Evolutionary conservation across 768 basidiomycete species (phyloP), one percentile per base, ranked within the genome.

Genomic region (Cubamyces lactineus): DNA sequence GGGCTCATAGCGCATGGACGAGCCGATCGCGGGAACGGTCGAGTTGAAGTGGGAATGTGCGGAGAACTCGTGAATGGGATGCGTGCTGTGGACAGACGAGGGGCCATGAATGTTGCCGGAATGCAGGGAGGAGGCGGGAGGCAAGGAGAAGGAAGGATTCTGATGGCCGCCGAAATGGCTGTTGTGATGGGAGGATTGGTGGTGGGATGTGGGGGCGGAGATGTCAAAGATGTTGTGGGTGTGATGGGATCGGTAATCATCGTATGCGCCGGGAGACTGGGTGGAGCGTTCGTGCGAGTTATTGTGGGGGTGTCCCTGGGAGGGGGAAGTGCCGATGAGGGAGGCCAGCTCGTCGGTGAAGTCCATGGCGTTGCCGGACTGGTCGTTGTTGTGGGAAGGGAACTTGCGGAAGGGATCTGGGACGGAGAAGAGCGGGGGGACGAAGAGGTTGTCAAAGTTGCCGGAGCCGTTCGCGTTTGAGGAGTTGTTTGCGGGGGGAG

Each of bases 341-440:
- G 74, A 79, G 1, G 84, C 87, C 38, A 91, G 82, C 64, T 91
- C 91, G 73, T 91, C 88, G 42, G 78, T 75, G 66, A 90, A 84
- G 73, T 91, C 87, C 72, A 83, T 80, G 62, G 53, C 59, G 61
- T 57, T 48, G n/a, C 60, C 60, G 64, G 65, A 62, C 52, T 63
- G 57, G n/a, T 63, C 51, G 63, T 46, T 64, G 61, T 63, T 63
- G 51, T 70, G 66, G 5, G 75, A 60, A 57, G 78, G 76, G 70
- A 85, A 82, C 71, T 84, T 84, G 68, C 84, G 80, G 70, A 85
- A 84, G 0, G 83, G 62, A 45, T 86, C 85, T 0, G 81, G 80
- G 34, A 87, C 71, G 66, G 84, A 80, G 56, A 78, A 69, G 66
- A 72, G 73, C 38, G 74, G 76, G 69, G 78, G 78, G 7, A 83